phyloP scores from a whole-genome alignment of 768 basidiomycete genomes.

The Hypsizygus marmoreus region DNA sequence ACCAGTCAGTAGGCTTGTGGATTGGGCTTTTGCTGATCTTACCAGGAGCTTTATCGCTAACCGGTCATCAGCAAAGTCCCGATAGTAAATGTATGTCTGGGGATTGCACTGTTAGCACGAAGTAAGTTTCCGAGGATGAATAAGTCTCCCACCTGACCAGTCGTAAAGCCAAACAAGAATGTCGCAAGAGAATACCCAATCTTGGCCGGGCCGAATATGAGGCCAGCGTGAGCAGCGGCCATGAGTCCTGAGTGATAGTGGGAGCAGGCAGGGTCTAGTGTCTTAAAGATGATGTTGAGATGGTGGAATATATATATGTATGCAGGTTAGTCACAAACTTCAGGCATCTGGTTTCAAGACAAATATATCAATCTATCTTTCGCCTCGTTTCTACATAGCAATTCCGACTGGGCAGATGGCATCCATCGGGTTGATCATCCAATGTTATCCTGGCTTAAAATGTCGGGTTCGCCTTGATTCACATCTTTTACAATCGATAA shows the following conservation, averaged over 20 bases:
- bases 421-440: neutral
- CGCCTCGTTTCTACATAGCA: constrained; percentile 30
- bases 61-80: constrained; percentile 1
- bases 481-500: neutral
- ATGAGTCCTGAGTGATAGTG: neutral
- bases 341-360: too few relatives aligned
- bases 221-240: neutral
- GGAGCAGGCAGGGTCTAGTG: neutral
- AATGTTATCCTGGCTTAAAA: too few relatives aligned
- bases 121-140: neutral
- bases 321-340: constrained; percentile 60
- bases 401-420: neutral
- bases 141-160: neutral
- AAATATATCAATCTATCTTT: constrained; percentile 74
- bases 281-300: neutral
- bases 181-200: constrained; percentile 1
- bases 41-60: too few relatives aligned
- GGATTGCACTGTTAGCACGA: neutral
- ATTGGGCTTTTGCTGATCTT: too few relatives aligned
- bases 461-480: neutral
- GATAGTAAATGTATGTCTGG: constrained; percentile 3
- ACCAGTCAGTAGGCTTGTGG: neutral
- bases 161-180: constrained; percentile 2
- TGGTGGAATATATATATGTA: constrained; percentile 36
- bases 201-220: neutral